Evolutionary conservation across 2,329 filamentous ascomycete genomes (phyloP), one percentile per base, ranked within the genome.

Genomic region (Fusarium papillatum): DNA sequence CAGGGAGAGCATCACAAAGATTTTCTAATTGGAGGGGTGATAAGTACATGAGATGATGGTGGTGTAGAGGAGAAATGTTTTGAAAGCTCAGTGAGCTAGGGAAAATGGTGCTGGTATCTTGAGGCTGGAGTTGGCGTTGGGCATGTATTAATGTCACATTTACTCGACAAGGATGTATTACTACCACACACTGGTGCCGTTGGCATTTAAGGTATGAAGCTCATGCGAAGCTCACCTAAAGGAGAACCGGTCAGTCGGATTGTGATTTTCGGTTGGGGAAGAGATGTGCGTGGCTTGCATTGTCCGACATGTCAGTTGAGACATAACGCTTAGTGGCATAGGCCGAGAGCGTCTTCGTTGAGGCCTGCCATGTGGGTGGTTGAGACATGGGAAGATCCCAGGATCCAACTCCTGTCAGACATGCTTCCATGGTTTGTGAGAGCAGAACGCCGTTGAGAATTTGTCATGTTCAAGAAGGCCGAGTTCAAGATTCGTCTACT

Each of bases 1-100:
- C 82, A 90, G 91, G 83, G 89, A 93, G 85, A 90, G 87, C 78
- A 92, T 92, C 64, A 86, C 88, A 4, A 87, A 87, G 78, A 85
- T 85, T 46, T 85, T 85, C 68, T 85, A 80, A 63, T 46, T 17
- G 17, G 59, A 29, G n/a, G 16, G 5, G 55, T n/a, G 7, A 14
- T 13, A 31, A 5, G 22, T 17, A 14, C 6, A 29, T 24, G 34
- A 46, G 41, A 19, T 9, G n/a, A 14, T 43, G 17, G 39, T 29
- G 14, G 43, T 24, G 34, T 62, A 62, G 19, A 17, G 38, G n/a
- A 41, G 10, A 38, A 57, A 59, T 36, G 5, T 48, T 22, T 57
- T 65, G 71, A 68, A 66, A 31, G 68, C 53, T 67, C 71, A 26
- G 22, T 41, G n/a, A 65, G 62, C 41, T 14, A 65, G 62, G 59